These are phyloP conservation scores for Acer campestre DNA, from an alignment of 345 rosid species.

Conservation along the genomic window DNA sequence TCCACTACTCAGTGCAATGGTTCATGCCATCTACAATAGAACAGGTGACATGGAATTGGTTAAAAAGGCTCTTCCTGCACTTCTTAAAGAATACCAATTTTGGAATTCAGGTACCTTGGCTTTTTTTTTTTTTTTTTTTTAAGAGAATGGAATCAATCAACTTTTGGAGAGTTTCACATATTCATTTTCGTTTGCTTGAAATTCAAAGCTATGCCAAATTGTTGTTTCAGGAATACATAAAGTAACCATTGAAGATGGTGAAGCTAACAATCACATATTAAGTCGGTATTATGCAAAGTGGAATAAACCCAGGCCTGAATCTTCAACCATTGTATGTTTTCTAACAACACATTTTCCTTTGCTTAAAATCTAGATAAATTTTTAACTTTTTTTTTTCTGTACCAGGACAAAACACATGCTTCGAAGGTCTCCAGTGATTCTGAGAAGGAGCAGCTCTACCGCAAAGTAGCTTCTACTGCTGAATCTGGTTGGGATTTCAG, in stretches of 20 bases:
- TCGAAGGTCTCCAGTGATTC: conserved; percentile 46
- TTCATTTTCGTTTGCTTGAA: background rate
- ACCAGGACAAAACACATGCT: conserved; percentile 68
- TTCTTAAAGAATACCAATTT: conserved; percentile 71
- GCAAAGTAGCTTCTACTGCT: conserved; percentile 78
- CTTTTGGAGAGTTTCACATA: background rate
- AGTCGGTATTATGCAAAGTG: conserved; percentile 90
- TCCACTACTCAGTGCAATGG: conserved; percentile 93
- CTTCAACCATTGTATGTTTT: conserved; percentile 53
- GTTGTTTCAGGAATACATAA: conserved; percentile 59
- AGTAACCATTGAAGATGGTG: conserved; percentile 53
- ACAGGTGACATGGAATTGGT: conserved; percentile 67
- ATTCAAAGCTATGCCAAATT: background rate
- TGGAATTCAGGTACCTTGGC: conserved; percentile 64
- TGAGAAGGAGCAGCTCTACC: conserved; percentile 65
- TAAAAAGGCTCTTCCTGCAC: conserved; percentile 57
- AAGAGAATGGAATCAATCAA: background rate
- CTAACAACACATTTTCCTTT: conserved; percentile 9
- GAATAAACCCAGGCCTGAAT: conserved; percentile 91
- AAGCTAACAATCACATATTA: conserved; percentile 47
- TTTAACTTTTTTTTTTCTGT: background rate
- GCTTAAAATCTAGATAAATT: background rate
- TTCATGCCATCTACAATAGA: conserved; percentile 56
- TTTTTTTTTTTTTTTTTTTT: no score
- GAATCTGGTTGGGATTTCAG: conserved; percentile 97